Evolutionary conservation across 495 filamentous ascomycete genomes (phyloP).

Genomic region (Pseudomonodictys pantanalensis): DNA sequence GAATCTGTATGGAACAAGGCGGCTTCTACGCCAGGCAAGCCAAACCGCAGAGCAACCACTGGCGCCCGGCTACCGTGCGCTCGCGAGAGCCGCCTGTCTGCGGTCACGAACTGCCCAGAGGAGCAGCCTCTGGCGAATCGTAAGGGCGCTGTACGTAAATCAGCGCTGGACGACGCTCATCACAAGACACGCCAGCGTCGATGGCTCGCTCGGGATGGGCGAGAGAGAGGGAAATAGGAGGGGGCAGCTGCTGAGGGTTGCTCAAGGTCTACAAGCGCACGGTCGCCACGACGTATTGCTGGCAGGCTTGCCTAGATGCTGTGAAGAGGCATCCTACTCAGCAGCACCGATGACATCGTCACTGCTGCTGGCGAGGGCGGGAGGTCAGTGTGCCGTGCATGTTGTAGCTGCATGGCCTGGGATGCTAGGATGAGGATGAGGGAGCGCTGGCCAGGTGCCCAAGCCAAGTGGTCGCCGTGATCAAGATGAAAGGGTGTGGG

Average conservation of each 20-base stretch:
- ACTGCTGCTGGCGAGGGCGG: background rate
- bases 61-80: too few species aligned
- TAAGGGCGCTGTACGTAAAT: background rate
- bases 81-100: background rate
- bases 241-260: too few species aligned
- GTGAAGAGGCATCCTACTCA: background rate
- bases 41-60: background rate
- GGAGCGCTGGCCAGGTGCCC: background rate
- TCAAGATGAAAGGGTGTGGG: too few species aligned
- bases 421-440: background rate
- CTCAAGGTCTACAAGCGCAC: background rate
- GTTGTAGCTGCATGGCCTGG: background rate
- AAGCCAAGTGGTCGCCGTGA: background rate
- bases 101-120: background rate
- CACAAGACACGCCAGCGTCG: too few species aligned
- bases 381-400: background rate
- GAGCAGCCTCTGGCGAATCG: background rate
- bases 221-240: too few species aligned
- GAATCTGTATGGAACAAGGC: constrained; percentile 24
- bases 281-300: background rate
- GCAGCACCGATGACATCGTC: background rate
- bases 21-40: constrained; percentile 17
- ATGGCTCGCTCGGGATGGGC: too few species aligned
- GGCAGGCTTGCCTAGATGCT: background rate
- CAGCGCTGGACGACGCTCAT: constrained; percentile 2